Base-by-base conservation (phyloP, 768 basidiomycete species). In the Calocybe gangraenosa region DNA sequence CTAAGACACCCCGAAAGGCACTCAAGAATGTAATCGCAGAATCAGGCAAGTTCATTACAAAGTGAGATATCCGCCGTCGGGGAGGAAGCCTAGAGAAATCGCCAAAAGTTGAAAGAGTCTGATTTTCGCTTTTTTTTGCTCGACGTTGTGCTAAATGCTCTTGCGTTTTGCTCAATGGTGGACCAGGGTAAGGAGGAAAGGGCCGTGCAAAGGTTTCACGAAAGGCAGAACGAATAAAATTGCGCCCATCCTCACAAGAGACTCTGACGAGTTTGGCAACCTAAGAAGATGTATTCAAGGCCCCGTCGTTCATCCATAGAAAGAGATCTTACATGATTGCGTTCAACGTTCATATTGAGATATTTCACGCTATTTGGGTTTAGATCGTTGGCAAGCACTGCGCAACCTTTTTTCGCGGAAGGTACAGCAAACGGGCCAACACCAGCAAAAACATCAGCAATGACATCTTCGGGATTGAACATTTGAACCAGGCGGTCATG, bases 31-130 rank as follows among this genome's bases (percentile, higher is more conserved):
- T 73, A 44, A 97, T 81, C 0, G 94, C 96, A 19, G 86, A 84
- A 54, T 91, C 92, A 2, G 96, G 96, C 15, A 99, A 73, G 64
- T 99, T 99, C 93, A 99, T 95, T n/a, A 96, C 86, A 58, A 91
- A 93, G 60, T 96, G 95, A 10, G 80, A 67, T 52, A 96, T 81
- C 35, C 75, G 66, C 44, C 64, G 69, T 47, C 87, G 79, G 30
- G 70, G 61, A 7, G 63, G 48, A 15, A 17, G 42, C 19, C n/a
- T 5, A n/a, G 32, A 3, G 1, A 31, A 30, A n/a, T 14, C 34
- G 2, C 11, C 6, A n/a, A 20, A 17, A 15, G 37, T 13, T 1
- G 28, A 21, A 31, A 10, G 8, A 20, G 41, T n/a, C 15, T 35
- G 19, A 35, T 18, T 10, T 20, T 30, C 43, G 18, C 21, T 21